These are phyloP conservation scores for Annulohypoxylon moriforme DNA, from an alignment of 495 filamentous ascomycete genomes.

Conservation along the genomic window DNA sequence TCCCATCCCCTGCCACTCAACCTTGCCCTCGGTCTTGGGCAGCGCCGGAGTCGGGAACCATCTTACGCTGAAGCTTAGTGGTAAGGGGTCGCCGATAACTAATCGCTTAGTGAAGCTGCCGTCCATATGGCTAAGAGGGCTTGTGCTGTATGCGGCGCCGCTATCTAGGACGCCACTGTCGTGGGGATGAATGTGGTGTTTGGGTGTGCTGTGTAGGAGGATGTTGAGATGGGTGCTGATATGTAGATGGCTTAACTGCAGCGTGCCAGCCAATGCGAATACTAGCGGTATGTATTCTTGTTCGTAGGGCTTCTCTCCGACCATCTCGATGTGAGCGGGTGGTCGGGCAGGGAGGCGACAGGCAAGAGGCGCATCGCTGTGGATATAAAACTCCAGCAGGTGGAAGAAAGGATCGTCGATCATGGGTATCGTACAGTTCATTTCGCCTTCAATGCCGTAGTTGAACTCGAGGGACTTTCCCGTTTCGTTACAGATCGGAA, in stretches of 20 bases:
- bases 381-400: constrained; percentile 97
- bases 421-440: constrained; percentile 91
- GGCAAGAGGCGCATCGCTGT: constrained; percentile 91
- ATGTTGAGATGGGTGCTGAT: constrained; percentile 90
- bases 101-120: constrained; percentile 68
- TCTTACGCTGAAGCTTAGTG: constrained; percentile 81
- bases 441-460: constrained; percentile 84
- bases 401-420: constrained; percentile 93
- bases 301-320: constrained; percentile 56
- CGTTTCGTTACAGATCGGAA: constrained; percentile 93
- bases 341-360: constrained; percentile 91
- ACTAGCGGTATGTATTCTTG: constrained; percentile 74
- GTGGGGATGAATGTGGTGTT: constrained; percentile 63
- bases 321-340: constrained; percentile 58
- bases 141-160: constrained; percentile 85
- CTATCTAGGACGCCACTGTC: constrained; percentile 81
- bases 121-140: constrained; percentile 71
- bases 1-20: constrained; percentile 71
- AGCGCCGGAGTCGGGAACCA: constrained; percentile 84
- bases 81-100: constrained; percentile 86
- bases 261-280: constrained; percentile 86
- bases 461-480: constrained; percentile 79
- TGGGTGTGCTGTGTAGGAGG: constrained; percentile 78
- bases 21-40: constrained; percentile 64
- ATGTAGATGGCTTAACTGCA: constrained; percentile 91